Conservation (phyloP, 345 rosid species). For the Eucalyptus melliodora region DNA sequence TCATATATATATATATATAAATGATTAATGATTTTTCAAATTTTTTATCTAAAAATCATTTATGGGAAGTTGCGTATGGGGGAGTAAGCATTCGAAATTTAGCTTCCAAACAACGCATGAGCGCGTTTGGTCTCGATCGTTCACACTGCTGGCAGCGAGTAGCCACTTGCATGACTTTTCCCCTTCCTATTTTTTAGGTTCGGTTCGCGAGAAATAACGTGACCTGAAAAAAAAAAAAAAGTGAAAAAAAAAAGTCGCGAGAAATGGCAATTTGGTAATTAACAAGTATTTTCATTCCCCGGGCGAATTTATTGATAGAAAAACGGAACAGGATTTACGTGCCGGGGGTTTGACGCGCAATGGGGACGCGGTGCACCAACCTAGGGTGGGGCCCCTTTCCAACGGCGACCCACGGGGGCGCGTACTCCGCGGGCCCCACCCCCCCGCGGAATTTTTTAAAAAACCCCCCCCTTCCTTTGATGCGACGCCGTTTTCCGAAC, state of each 20-base stretch:
- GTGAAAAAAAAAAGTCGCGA: background rate
- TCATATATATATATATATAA: background rate
- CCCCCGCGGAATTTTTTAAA: background rate
- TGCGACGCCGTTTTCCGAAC: background rate
- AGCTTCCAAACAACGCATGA: background rate
- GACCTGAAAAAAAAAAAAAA: background rate
- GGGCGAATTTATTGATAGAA: background rate
- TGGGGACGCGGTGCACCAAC: conserved; percentile 5
- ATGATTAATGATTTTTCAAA: background rate
- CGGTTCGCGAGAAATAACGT: background rate
- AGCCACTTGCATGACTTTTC: background rate
- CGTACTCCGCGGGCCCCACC: background rate
- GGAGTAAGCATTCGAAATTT: background rate
- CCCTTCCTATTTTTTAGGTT: background rate
- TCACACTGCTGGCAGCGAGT: background rate
- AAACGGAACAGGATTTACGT: background rate
- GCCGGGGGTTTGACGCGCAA: background rate
- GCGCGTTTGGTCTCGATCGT: background rate
- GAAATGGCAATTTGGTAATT: background rate
- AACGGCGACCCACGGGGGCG: conserved; percentile 1
- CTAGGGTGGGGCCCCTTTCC: background rate
- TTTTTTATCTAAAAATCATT: background rate
- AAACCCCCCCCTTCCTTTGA: background rate
- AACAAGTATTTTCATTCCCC: background rate
- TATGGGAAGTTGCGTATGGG: background rate